Conservation (phyloP, 257 asterid genomes). For the Capsicum chinense region DNA sequence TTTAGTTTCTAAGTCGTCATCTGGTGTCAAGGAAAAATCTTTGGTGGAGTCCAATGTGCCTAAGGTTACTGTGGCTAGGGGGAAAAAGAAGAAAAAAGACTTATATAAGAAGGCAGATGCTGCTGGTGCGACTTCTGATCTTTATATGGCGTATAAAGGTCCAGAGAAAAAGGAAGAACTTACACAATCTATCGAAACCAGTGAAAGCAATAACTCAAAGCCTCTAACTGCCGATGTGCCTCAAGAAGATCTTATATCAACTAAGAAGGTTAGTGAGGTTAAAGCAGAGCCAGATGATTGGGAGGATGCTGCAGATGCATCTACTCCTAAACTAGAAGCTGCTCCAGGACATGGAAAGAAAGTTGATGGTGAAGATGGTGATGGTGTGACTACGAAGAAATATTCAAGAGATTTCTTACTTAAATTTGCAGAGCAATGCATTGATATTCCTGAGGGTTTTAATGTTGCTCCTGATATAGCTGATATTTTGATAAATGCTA, state of each 20-base stretch:
- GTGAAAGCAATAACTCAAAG: conserved; percentile 42
- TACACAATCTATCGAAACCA: conserved; percentile 43
- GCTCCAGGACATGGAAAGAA: conserved; percentile 43
- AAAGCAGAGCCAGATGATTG: conserved; percentile 91
- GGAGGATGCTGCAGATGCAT: conserved; percentile 93
- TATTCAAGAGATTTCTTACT: conserved; percentile 90
- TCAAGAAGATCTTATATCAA: conserved; percentile 40
- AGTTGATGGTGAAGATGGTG: conserved; percentile 45
- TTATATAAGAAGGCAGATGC: conserved; percentile 69
- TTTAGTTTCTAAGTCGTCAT: conserved; percentile 40
- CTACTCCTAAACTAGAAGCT: conserved; percentile 66
- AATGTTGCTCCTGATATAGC: conserved; percentile 51
- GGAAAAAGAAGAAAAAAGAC: conserved; percentile 57
- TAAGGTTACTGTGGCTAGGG: conserved; percentile 48
- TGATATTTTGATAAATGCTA: conserved; percentile 49
- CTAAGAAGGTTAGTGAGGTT: conserved; percentile 47
- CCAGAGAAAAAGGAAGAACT: conserved; percentile 81
- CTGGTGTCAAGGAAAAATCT: conserved; percentile 56
- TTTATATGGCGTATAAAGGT: conserved; percentile 85
- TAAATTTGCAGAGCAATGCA: conserved; percentile 66
- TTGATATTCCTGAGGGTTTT: conserved; percentile 71
- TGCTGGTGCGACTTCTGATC: conserved; percentile 81
- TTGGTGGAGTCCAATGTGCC: conserved; percentile 51
- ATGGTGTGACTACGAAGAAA: conserved; percentile 55
- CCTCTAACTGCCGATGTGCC: conserved; percentile 43